Base-by-base conservation (phyloP, 2,329 filamentous ascomycete species). In the Fusarium anguioides region DNA sequence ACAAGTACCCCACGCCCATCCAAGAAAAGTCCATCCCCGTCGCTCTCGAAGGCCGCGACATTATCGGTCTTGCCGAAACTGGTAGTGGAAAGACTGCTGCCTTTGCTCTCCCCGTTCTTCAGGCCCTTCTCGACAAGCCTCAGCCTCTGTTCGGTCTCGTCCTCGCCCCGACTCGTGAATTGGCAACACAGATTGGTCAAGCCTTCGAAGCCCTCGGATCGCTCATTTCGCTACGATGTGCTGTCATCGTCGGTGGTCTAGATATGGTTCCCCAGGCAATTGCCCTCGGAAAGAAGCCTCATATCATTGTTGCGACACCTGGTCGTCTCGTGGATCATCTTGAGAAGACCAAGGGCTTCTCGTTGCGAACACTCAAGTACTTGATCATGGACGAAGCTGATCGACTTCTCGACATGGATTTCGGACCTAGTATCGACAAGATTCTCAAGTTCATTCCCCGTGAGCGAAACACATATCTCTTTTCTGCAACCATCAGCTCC, bases 261-360 rank as follows among this genome's bases (percentile, higher is more conserved):
- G 95, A 98, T 69, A 97, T 97, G 93, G 92, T 97, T 2, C 87
- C 92, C 0, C 96, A 99, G 77, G 81, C 91, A 2, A 96, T 99
- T 66, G 91, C 94, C 0, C 86, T 99, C 1, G 93, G 92, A n/a
- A 97, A 97, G 84, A 95, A 95, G 72, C 96, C 96, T 9, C 96
- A 99, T 74, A 90, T 99, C 23, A 84, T 98, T 21, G 94, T 98
- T 36, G 95, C 95, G 1, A 97, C 95, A 0, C 95, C 95, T 0
- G 95, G 94, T 50, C 88, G 95, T 56, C 82, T 97, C 21, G 83
- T 97, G 6, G 96, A 98, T 74, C 96, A 99, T 72, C 82, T 98
- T 10, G 94, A 98, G 77, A 97, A 97, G 80, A 99, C 96, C 4
- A 97, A 97, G 78, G 95, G 96, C 12, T 98, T 99, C 80, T 94